Conservation (phyloP, 2,329 filamentous ascomycete genomes). For the Dothideomycetes sp. region DNA sequence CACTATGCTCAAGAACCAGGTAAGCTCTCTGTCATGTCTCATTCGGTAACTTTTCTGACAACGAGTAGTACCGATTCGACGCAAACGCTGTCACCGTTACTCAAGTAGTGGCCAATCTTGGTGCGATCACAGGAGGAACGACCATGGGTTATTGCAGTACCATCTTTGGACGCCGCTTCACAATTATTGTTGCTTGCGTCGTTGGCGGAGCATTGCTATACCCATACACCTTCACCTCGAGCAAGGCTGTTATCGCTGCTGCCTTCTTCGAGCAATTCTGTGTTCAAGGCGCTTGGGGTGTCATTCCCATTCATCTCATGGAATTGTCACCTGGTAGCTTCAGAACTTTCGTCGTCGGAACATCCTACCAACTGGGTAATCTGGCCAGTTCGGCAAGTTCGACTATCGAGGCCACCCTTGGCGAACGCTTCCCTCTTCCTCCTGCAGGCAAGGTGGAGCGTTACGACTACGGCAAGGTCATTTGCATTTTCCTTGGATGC, state of each 20-base stretch:
- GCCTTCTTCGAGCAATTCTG: slow-evolving; percentile 33
- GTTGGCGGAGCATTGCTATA: slow-evolving; percentile 29
- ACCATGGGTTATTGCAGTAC: slow-evolving; percentile 29
- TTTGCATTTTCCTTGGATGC: slow-evolving; percentile 64
- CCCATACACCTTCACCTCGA: slow-evolving; percentile 26
- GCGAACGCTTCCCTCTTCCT: slow-evolving; percentile 32
- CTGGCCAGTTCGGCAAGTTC: slow-evolving; percentile 33
- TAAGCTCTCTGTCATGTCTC: not conserved
- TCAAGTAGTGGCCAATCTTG: slow-evolving; percentile 36
- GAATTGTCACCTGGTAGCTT: slow-evolving; percentile 29
- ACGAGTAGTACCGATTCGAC: slow-evolving; percentile 46
- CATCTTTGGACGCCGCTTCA: slow-evolving; percentile 29
- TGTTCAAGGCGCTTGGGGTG: slow-evolving; percentile 31
- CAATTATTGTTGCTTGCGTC: slow-evolving; percentile 31
- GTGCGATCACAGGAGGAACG: slow-evolving; percentile 28
- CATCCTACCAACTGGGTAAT: slow-evolving; percentile 33
- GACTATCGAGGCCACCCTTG: slow-evolving; percentile 35
- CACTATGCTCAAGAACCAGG: slow-evolving; percentile 27
- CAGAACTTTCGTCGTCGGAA: slow-evolving; percentile 28
- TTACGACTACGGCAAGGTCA: slow-evolving; percentile 36
- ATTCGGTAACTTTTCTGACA: slow-evolving; percentile 29
- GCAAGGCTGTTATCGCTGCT: slow-evolving; percentile 26
- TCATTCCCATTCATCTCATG: slow-evolving; percentile 31
- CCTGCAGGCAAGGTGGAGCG: slow-evolving; percentile 25
- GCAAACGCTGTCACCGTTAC: slow-evolving; percentile 33